Percentiles rank a stretch among this genome's conserved stretches.
Evolutionary conservation across 768 basidiomycete species (phyloP).

Genomic region (Baorangia bicolor): DNA sequence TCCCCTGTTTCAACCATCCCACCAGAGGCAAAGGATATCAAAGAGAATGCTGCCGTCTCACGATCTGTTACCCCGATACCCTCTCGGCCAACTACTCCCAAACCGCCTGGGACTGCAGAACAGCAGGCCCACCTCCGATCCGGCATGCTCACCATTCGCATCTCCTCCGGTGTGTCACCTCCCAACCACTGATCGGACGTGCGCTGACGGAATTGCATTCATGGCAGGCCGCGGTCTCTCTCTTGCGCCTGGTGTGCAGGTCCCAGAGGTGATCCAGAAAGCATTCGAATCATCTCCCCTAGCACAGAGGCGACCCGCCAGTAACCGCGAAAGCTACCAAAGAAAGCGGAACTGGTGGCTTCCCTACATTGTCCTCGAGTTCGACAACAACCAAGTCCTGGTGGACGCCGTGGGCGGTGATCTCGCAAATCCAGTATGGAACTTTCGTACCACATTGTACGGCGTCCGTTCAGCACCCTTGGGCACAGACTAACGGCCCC

Average conservation of each 20-base stretch:
- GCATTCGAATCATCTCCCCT: constrained; percentile 67
- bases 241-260: constrained; percentile 70
- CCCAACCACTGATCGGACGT: constrained; percentile 11
- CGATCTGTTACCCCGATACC: constrained; percentile 81
- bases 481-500: constrained; percentile 2
- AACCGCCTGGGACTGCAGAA: constrained; percentile 50
- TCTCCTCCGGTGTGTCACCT: constrained; percentile 75
- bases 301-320: constrained; percentile 53
- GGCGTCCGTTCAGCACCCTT: constrained; percentile 31
- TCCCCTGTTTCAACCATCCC: constrained; percentile 2
- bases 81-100: constrained; percentile 79
- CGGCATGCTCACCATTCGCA: constrained; percentile 93
- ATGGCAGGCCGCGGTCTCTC: constrained; percentile 70
- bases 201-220: neutral
- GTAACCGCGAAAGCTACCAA: constrained; percentile 88
- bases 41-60: constrained; percentile 68
- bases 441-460: constrained; percentile 93
- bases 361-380: constrained; percentile 96
- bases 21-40: constrained; percentile 66
- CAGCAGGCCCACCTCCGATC: constrained; percentile 62
- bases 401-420: constrained; percentile 98
- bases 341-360: constrained; percentile 93
- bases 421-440: constrained; percentile 87
- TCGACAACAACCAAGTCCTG: constrained; percentile 96
- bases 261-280: constrained; percentile 84